A percentile compares a stretch with the other conserved stretches of the same genome.
Evolutionary conservation across 2,329 filamentous ascomycete species (phyloP).

Genomic region (Blastomyces gilchristii): DNA sequence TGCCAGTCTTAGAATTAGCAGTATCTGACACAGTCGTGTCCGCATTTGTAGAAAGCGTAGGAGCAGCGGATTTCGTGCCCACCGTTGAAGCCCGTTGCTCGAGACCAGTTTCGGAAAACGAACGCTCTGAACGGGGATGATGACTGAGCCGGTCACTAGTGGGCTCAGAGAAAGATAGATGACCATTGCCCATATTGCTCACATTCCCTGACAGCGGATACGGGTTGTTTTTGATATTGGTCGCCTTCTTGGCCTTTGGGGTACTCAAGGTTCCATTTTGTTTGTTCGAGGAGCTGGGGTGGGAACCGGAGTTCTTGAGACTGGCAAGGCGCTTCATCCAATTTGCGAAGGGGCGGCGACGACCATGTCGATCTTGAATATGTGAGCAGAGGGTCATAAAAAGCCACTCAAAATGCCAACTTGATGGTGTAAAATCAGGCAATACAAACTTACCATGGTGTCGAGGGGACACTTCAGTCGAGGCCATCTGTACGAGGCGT

Average conservation of each 20-base stretch:
- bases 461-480: constrained; percentile 31
- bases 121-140: constrained; percentile 49
- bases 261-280: constrained; percentile 17
- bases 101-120: constrained; percentile 51
- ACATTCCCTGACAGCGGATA: constrained; percentile 70
- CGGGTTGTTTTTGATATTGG: constrained; percentile 70
- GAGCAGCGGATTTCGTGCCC: constrained; percentile 62
- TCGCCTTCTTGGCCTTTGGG: constrained; percentile 47
- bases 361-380: constrained; percentile 54
- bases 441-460: constrained; percentile 32
- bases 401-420: constrained; percentile 8
- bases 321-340: constrained; percentile 92
- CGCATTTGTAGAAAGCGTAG: constrained; percentile 73
- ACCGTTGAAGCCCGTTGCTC: constrained; percentile 49
- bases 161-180: constrained; percentile 44
- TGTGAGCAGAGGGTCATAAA: constrained; percentile 5
- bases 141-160: constrained; percentile 40
- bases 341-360: constrained; percentile 76
- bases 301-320: constrained; percentile 59
- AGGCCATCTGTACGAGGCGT: constrained; percentile 25
- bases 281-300: constrained; percentile 37
- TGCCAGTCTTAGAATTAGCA: constrained; percentile 72
- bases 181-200: constrained; percentile 32
- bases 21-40: constrained; percentile 65
- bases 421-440: not conserved